These are phyloP conservation scores for Rubroboletus pulcherrimus DNA, from an alignment of 768 basidiomycete genomes.

Conservation along the genomic window DNA sequence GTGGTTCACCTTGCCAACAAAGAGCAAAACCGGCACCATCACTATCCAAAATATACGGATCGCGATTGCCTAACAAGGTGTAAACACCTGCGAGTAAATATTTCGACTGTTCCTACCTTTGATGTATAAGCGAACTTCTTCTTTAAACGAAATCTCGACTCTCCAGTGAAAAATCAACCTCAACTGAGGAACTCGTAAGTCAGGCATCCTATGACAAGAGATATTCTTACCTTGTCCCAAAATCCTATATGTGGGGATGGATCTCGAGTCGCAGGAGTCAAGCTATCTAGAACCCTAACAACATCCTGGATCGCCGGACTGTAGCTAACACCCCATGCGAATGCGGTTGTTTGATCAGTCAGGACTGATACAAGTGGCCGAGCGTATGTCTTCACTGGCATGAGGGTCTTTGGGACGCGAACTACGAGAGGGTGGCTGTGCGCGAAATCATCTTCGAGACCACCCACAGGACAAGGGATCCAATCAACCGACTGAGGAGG, in stretches of 20 bases:
- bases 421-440: constrained; percentile 55
- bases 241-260: constrained; percentile 82
- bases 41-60: constrained; percentile 69
- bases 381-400: constrained; percentile 93
- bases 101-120: constrained; percentile 56
- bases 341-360: constrained; percentile 61
- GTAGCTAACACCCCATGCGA: constrained; percentile 90
- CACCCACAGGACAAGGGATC: constrained; percentile 64
- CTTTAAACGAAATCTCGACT: constrained; percentile 58
- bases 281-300: constrained; percentile 74
- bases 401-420: constrained; percentile 82
- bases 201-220: not conserved
- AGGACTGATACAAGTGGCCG: constrained; percentile 64
- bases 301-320: constrained; percentile 84
- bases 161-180: constrained; percentile 85
- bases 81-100: constrained; percentile 8
- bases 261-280: constrained; percentile 76
- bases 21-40: constrained; percentile 85
- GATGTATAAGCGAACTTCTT: constrained; percentile 74
- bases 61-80: constrained; percentile 59
- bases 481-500: constrained; percentile 63
- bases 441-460: constrained; percentile 47
- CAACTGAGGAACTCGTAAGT: constrained; percentile 40
- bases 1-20: constrained; percentile 75
- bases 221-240: constrained; percentile 80